These are phyloP conservation scores for Clarireedia sp. DNA, from an alignment of 2,329 filamentous ascomycete species.

Conservation along the genomic window DNA sequence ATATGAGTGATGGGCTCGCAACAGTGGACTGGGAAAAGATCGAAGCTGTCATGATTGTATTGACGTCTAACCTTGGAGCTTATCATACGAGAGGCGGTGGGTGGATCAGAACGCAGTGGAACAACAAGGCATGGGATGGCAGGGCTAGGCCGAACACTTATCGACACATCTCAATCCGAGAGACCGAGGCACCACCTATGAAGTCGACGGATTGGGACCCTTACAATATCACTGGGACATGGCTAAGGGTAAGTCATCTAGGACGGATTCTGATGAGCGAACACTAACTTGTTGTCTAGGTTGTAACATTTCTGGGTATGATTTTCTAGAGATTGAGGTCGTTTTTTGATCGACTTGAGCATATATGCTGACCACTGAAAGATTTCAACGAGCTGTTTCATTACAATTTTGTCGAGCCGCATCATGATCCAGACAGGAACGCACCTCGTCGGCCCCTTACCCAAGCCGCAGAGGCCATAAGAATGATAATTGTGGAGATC, in stretches of 20 bases:
- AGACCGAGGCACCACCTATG: background rate
- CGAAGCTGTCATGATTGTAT: slow-evolving; percentile 60
- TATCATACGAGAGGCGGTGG: background rate
- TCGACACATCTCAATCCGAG: background rate
- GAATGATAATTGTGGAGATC: slow-evolving; percentile 62
- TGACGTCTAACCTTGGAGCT: background rate
- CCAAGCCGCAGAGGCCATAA: slow-evolving; percentile 56
- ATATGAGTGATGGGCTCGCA: slow-evolving; percentile 52
- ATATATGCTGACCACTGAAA: slow-evolving; percentile 12
- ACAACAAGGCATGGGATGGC: slow-evolving; percentile 6
- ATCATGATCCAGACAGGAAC: slow-evolving; percentile 31
- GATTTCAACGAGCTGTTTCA: slow-evolving; percentile 66
- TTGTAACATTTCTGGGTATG: slow-evolving; percentile 38
- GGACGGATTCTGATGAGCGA: background rate
- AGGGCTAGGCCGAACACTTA: slow-evolving; percentile 9
- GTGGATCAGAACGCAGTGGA: slow-evolving; percentile 1
- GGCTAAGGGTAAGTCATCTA: slow-evolving; percentile 49
- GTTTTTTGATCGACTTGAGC: slow-evolving; percentile 19
- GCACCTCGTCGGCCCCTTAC: slow-evolving; percentile 46
- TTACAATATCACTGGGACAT: slow-evolving; percentile 56
- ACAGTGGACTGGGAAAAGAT: slow-evolving; percentile 73
- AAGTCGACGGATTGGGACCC: slow-evolving; percentile 3
- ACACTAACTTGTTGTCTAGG: slow-evolving; percentile 24
- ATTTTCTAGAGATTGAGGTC: slow-evolving; percentile 26
- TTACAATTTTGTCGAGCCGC: slow-evolving; percentile 56